A percentile compares a stretch with the other conserved stretches of the same genome.
Evolutionary conservation across 2,329 filamentous ascomycete genomes (phyloP).

Genomic region (Tolypocladium tundrense): DNA sequence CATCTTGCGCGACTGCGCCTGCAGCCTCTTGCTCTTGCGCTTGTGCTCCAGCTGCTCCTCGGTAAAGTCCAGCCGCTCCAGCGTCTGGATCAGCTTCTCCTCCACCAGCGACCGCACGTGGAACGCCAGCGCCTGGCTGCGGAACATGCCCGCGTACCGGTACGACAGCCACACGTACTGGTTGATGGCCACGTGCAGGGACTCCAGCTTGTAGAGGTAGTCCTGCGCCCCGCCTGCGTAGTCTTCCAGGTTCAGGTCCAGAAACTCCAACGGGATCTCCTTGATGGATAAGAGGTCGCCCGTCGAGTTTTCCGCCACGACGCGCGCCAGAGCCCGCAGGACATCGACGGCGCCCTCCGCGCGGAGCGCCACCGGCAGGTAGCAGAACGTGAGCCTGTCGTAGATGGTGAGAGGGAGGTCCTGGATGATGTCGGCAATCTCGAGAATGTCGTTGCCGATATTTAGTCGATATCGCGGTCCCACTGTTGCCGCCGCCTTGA

Average conservation of each 20-base stretch:
- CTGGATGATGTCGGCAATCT: slow-evolving; percentile 67
- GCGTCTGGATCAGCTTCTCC: slow-evolving; percentile 48
- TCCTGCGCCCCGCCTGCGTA: slow-evolving; percentile 26
- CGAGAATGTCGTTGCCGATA: slow-evolving; percentile 46
- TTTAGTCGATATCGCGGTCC: slow-evolving; percentile 59
- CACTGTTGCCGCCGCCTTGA: slow-evolving; percentile 58
- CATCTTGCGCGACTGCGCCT: slow-evolving; percentile 8
- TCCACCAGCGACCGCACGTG: slow-evolving; percentile 73
- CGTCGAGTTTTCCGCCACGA: slow-evolving; percentile 56
- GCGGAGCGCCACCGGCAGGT: slow-evolving; percentile 54
- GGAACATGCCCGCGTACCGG: slow-evolving; percentile 73
- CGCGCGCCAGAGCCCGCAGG: slow-evolving; percentile 54
- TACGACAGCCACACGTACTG: slow-evolving; percentile 92
- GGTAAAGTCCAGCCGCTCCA: slow-evolving; percentile 40
- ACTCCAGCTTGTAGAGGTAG: slow-evolving; percentile 62
- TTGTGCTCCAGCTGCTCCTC: slow-evolving; percentile 19
- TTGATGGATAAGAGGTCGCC: slow-evolving; percentile 64
- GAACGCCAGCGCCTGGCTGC: slow-evolving; percentile 62
- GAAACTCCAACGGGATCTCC: slow-evolving; percentile 59
- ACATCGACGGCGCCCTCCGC: slow-evolving; percentile 36
- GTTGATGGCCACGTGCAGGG: slow-evolving; percentile 71
- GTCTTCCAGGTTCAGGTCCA: slow-evolving; percentile 50
- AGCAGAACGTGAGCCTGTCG: slow-evolving; percentile 68
- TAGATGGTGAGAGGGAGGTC: slow-evolving; percentile 55
- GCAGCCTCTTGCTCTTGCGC: slow-evolving; percentile 12